Evolutionary conservation across 306 rosid species (phyloP), one percentile per base, ranked within the genome.

Genomic region (Cucumis hystrix): DNA sequence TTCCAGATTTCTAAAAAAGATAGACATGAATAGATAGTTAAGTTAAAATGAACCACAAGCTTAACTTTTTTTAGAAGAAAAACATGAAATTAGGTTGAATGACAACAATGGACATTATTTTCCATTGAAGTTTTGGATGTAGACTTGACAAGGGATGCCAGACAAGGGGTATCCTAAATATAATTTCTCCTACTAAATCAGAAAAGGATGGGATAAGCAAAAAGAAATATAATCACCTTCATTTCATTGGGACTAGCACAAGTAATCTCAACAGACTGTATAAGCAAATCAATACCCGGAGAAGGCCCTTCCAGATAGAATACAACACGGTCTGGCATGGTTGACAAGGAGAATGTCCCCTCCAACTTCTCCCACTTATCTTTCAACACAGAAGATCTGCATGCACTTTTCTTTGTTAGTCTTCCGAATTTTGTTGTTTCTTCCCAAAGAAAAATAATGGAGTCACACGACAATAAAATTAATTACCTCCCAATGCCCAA

Each of bases 251-350:
- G 81, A 77, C 33, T 74, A 30, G 86, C 85, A 85, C 88, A 83
- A 25, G 82, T 79, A 68, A 96, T 84, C 71, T 75, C 85, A 17
- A 87, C 96, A 14, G 96, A 87, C 83, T 72, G 81, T 56, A 92
- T 84, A 59, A 91, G 96, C 66, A 96, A 64, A 76, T 96, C 92
- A 74, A 89, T 66, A 83, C 93, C 96, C 69, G 91, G 83, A 80
- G 94, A 86, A 79, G 99, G 97, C 77, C 98, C 98, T 89, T 96
- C 99, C 80, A 96, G 77, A 88, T 91, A 96, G 78, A 96, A 89
- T 56, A 87, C 74, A 77, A 79, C 87, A 63, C 84, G 85, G 14
- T 89, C 83, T 11, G 99, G 96, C 72, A 80, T 52, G 37, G 86
- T 80, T 33, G 94, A 81, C 78, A 92, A 80, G 15, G 90, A 85